Conservation (phyloP, 345 rosid species). For the Erodium maritimum region DNA sequence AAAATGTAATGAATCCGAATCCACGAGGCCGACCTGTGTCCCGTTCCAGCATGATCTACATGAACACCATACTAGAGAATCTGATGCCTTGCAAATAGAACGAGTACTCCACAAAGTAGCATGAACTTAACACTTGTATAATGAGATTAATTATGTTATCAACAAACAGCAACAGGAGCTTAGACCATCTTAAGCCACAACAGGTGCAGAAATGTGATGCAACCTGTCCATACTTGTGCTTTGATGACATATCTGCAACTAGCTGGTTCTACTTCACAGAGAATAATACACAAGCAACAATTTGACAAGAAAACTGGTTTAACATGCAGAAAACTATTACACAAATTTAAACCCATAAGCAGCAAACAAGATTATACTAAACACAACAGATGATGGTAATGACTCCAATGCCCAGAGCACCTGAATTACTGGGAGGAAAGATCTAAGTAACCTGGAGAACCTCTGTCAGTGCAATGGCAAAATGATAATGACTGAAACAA, state of each 20-base stretch:
- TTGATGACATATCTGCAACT: slow-evolving; percentile 1
- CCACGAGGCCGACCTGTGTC: slow-evolving; percentile 94
- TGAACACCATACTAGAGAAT: slow-evolving; percentile 24
- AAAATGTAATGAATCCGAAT: slow-evolving; percentile 86
- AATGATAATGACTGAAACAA: background rate
- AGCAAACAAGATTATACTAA: background rate
- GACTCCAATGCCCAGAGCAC: background rate
- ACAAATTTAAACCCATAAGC: background rate
- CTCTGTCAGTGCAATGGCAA: background rate
- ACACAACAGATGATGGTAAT: background rate
- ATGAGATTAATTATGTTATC: background rate
- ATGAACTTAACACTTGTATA: too few relatives aligned
- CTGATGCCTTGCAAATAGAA: slow-evolving; percentile 20
- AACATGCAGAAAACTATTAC: background rate
- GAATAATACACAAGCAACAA: background rate
- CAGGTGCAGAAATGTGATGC: background rate
- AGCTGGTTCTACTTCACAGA: background rate
- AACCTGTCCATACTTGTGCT: background rate
- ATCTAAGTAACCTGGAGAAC: background rate
- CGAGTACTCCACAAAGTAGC: background rate
- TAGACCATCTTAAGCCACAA: background rate
- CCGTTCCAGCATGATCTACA: slow-evolving; percentile 93
- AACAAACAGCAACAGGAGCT: too few relatives aligned
- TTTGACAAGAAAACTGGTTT: background rate
- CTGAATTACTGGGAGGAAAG: background rate